Base-by-base conservation (phyloP, 2,329 filamentous ascomycete species). In the Microcyclospora tardicrescens region DNA sequence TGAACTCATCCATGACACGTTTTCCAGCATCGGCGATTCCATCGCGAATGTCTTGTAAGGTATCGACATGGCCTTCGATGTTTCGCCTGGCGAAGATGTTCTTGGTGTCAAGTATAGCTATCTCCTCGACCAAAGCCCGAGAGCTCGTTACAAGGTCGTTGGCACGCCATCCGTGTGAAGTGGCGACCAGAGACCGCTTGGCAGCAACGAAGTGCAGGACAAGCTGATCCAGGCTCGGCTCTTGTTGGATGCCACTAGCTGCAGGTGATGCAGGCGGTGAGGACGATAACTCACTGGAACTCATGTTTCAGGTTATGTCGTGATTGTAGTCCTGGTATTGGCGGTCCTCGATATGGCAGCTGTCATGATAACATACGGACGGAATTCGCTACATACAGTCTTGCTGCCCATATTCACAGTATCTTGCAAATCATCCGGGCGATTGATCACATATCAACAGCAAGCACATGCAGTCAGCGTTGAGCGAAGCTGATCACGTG, bases 161-260 rank as follows among this genome's bases (percentile, higher is more conserved):
- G 47, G 86, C 87, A 43, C 84, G 82, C 57, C 84, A 79, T 37
- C 95, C 84, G 45, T 57, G 43, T 43, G 83, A 78, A 58, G 93
- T 86, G 10, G 85, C 85, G 12, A 82, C 83, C 4, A 96, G 72
- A 1, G 87, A 87, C 33, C 84, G 77, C 59, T 95, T 95, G 8
- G 89, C 83, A 24, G 81, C 79, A 31, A 95, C 76, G 28, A 95
- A 79, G 62, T 93, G 79, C 38, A 77, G 74, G 40, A 95, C 83
- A 33, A 96, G 76, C 16, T 76, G 77, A 51, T 93, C 84, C 54
- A 93, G 73, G 16, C 60, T 60, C 27, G 64, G 63, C 24, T 60
- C 54, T 35, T 59, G 59, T 36, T 61, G 53, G 41, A 53, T 47
- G 8, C 19, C 19, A 48, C 62, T 65, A 43, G 59, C 61, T 8